Base-by-base conservation (phyloP, 805 yeast genomes). In the Ogataea paradorogensis region DNA sequence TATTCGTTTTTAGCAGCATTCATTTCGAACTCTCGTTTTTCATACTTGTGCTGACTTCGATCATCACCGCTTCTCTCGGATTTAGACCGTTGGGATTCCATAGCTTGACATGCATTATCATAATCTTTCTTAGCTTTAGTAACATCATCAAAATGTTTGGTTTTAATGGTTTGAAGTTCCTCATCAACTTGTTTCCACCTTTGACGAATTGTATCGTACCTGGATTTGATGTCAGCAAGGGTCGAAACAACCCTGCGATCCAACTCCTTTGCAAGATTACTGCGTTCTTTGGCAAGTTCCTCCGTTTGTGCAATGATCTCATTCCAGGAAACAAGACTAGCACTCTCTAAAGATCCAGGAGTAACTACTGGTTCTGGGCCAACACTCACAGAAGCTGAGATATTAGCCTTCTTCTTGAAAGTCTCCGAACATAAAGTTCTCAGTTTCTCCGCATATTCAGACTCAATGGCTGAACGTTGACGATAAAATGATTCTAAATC, bases 311-410 rank as follows among this genome's bases (percentile, higher is more conserved):
- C 73, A 43, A 91, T 71, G 6, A 90, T 76, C 48, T 88, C 95
- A 31, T 77, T 87, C 99, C 99, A 91, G 1, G 95, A 77, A 9
- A 86, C 95, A 46, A 90, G 65, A 11, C 85, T 71, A 0, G 96
- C 95, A 48, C 85, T 74, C 58, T 93, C 98, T 35, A 91, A 68
- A 0, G 97, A 88, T 0, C 99, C 99, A 0, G 99, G 98, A 0
- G 99, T 93, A 30, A 86, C 76, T 29, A 80, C 74, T 0, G 99
- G 99, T 13, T 76, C 76, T 45, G 87, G 95, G 18, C 99, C 99
- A 2, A 93, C 99, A 30, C 90, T 78, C 21, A 93, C 62, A 10
- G 66, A 59, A 0, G 91, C 76, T 9, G 87, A 70, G 13, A 71
- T 62, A 48, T 78, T 78, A 33, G 95, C 83, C 58, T 90, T 89